phyloP scores from a whole-genome alignment of 495 filamentous ascomycete genomes.

The Geopyxis carbonaria region DNA sequence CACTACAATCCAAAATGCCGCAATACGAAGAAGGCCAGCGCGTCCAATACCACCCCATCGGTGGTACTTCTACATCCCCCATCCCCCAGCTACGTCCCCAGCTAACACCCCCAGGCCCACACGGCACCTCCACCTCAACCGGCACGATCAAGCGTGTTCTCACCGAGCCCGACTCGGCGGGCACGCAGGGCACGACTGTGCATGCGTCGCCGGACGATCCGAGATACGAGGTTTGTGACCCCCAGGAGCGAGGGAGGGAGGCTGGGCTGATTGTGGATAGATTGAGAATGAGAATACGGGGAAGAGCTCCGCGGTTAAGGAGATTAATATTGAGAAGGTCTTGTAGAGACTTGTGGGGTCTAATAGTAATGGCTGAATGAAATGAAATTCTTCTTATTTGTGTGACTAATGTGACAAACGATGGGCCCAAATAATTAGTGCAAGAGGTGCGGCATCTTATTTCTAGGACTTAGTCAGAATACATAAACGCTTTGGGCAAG shows the following conservation, averaged over 20 bases:
- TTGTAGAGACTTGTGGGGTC: too few species aligned
- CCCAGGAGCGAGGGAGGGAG: background rate
- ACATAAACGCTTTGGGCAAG: too few species aligned
- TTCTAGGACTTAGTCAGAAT: too few species aligned
- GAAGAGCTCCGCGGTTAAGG: conserved; percentile 21
- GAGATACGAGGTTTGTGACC: conserved; percentile 20
- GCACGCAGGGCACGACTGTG: conserved; percentile 12
- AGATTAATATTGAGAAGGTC: conserved; percentile 21
- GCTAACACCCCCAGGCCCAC: conserved; percentile 5
- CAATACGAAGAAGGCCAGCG: conserved; percentile 17
- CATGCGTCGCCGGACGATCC: conserved; percentile 16
- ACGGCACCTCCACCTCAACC: conserved; percentile 20
- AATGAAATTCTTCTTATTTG: too few species aligned
- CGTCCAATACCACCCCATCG: conserved; percentile 24
- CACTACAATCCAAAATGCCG: background rate
- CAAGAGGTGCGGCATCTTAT: too few species aligned
- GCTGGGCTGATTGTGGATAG: conserved; percentile 6
- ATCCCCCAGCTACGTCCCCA: background rate
- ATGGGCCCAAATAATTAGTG: too few species aligned
- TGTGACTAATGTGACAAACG: too few species aligned
- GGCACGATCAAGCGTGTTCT: conserved; percentile 20
- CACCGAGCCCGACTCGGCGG: conserved; percentile 16
- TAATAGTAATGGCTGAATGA: too few species aligned
- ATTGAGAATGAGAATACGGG: conserved; percentile 23
- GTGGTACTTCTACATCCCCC: conserved; percentile 10